Evolutionary conservation across 495 filamentous ascomycete species (phyloP), one percentile per base, ranked within the genome.

Genomic region (Penicillium waksmanii): DNA sequence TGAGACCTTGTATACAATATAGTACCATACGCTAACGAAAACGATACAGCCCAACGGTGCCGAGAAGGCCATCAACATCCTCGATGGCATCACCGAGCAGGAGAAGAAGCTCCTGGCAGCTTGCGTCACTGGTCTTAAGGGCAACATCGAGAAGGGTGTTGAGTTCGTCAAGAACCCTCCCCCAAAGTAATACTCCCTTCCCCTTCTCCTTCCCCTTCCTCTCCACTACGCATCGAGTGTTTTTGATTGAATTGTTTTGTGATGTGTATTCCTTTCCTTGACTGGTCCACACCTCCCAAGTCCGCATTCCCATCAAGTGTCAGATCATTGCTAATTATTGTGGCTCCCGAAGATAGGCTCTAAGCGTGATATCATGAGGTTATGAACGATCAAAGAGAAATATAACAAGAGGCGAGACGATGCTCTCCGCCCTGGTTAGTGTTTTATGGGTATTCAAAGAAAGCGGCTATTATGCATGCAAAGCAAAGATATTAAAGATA

Each of bases 71-170:
- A 81, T 79, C 68, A 92, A 98, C 81, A 82, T 91, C 57, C 83
- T 98, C 53, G 79, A 77, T 43, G 78, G 81, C 55, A 79, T 91
- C 66, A 90, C 88, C 66, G 87, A 89, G 9, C 79, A 88, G 72
- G 95, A 98, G 86, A 89, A 95, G 86, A 82, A 84, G 63, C 86
- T 98, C 53, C 86, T 98, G 56, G 84, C 91, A 63, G 85, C 82
- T 62, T 85, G 82, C 71, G 80, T 88, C 65, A 77, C 80, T 61
- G 95, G 85, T 54, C 82, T 98, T 33, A 89, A 92, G 84, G 87
- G 84, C 80, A 98, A 97, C 78, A 96, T 98, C 69, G 77, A 84
- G 66, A 97, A 97, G 85, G 95, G 95, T 66, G 79, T 97, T 65
- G 87, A 89, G 67, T 98, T 98, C 72, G 85, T 83, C 71, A 84